A percentile compares a stretch with the other conserved stretches of the same genome.
These are phyloP conservation scores for Dimargaris cristalligena DNA, from an alignment of 192 early-diverging fungal species.

Conservation along the genomic window DNA sequence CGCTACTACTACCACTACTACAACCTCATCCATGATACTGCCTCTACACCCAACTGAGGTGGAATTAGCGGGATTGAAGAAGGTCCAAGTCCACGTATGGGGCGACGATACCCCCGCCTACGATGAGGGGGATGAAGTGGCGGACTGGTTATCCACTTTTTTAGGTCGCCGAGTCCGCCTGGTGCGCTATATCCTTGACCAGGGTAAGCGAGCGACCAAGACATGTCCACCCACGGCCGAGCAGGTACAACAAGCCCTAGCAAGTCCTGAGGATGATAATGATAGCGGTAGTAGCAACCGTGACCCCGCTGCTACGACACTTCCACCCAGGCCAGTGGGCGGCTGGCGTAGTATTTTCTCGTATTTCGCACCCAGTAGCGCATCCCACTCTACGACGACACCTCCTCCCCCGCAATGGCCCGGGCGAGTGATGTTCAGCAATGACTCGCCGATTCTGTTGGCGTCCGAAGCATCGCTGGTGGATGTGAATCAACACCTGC, in stretches of 20 bases:
- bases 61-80: neutral
- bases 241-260: no score
- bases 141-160: neutral
- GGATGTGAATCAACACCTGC: conserved; percentile 32
- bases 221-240: no score
- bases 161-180: conserved; percentile 5
- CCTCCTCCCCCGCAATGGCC: neutral
- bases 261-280: neutral
- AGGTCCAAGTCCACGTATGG: neutral
- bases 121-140: conserved; percentile 8
- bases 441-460: conserved; percentile 45
- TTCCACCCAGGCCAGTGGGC: neutral
- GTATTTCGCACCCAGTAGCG: no score
- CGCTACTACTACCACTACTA: no score
- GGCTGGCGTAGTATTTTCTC: neutral
- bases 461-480: conserved; percentile 29
- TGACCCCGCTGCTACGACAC: neutral
- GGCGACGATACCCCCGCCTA: neutral
- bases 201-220: no score
- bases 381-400: neutral
- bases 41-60: neutral
- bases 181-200: neutral
- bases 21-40: no score
- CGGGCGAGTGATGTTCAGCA: conserved; percentile 42
- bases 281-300: neutral